Conservation (phyloP, 441 rosid genomes). For the Oxalis stricta region DNA sequence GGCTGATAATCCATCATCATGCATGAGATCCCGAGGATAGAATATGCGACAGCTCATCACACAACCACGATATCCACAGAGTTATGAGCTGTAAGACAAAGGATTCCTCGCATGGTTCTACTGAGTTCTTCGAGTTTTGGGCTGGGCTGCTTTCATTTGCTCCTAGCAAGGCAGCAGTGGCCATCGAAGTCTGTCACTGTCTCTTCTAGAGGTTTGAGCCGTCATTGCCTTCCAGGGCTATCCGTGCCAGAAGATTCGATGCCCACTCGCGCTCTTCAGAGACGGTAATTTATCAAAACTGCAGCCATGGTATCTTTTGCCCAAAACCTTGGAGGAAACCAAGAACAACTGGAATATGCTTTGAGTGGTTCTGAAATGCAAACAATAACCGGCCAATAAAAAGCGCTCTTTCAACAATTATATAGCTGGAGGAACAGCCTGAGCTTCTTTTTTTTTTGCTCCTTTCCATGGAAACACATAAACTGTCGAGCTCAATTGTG, state of each 20-base stretch:
- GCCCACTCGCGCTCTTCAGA: conserved; percentile 36
- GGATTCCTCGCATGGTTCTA: conserved; percentile 41
- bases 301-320: conserved; percentile 46
- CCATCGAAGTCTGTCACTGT: conserved; percentile 60
- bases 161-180: conserved; percentile 77
- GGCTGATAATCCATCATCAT: conserved; percentile 78
- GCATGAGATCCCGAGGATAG: conserved; percentile 53
- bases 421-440: conserved; percentile 32
- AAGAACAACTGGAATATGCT: conserved; percentile 66
- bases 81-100: conserved; percentile 73
- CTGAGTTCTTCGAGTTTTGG: conserved; percentile 66
- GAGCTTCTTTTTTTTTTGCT: conserved; percentile 25
- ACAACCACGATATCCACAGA: conserved; percentile 92
- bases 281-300: conserved; percentile 58
- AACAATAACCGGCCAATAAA: conserved; percentile 87
- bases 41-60: conserved; percentile 70
- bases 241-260: conserved; percentile 28
- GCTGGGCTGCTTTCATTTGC: conserved; percentile 69
- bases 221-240: conserved; percentile 42
- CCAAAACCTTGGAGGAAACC: conserved; percentile 98
- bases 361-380: conserved; percentile 75
- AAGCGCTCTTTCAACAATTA: conserved; percentile 74
- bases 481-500: conserved; percentile 52
- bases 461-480: conserved; percentile 36
- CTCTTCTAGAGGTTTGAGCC: conserved; percentile 38